These are phyloP conservation scores for Ogataea saltuana DNA, from an alignment of 805 yeast species.

Conservation along the genomic window DNA sequence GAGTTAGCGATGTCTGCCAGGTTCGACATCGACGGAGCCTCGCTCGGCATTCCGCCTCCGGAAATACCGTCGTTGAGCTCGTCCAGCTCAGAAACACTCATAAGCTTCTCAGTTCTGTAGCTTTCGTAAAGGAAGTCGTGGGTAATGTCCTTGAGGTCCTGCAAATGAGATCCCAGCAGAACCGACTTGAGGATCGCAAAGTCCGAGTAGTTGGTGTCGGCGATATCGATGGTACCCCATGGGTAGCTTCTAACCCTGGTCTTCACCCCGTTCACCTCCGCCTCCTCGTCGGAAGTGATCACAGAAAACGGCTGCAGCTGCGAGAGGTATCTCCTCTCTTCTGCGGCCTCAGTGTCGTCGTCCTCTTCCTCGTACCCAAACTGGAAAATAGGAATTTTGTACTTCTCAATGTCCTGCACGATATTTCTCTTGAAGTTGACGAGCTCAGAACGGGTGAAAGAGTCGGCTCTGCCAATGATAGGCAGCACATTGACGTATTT, in stretches of 20 bases:
- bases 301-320: constrained; percentile 76
- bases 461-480: constrained; percentile 67
- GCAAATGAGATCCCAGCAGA: constrained; percentile 58
- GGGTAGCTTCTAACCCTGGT: constrained; percentile 69
- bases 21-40: constrained; percentile 61
- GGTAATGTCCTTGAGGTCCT: constrained; percentile 64
- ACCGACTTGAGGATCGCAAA: constrained; percentile 56
- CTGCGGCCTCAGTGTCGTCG: constrained; percentile 67
- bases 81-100: constrained; percentile 50
- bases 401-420: constrained; percentile 61
- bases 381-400: constrained; percentile 72
- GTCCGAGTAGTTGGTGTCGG: constrained; percentile 53
- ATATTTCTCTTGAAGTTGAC: constrained; percentile 59
- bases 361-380: constrained; percentile 73
- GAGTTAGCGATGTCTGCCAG: constrained; percentile 52
- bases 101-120: constrained; percentile 63
- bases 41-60: constrained; percentile 26
- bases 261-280: constrained; percentile 48
- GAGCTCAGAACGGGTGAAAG: constrained; percentile 65
- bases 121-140: constrained; percentile 65
- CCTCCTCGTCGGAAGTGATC: constrained; percentile 61
- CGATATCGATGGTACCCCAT: constrained; percentile 68
- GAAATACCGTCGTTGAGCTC: constrained; percentile 29
- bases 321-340: constrained; percentile 64
- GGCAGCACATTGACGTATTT: constrained; percentile 77